phyloP scores from a whole-genome alignment of 2,329 filamentous ascomycete species.

The Tolypocladium sp. region DNA sequence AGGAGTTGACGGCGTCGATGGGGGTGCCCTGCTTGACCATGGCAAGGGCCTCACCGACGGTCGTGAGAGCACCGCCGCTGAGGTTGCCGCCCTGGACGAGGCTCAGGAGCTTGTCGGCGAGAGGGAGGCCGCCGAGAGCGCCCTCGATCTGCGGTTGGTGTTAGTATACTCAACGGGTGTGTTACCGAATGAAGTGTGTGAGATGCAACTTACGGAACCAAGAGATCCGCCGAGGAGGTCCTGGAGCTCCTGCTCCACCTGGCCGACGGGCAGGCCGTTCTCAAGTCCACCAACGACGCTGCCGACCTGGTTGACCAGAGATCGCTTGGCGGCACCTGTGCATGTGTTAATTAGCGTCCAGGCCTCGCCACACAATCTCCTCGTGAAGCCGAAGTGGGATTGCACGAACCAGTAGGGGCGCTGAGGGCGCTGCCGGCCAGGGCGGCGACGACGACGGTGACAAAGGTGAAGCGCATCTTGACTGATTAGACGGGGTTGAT shows the following conservation, averaged over 20 bases:
- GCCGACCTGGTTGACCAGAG: slow-evolving; percentile 8
- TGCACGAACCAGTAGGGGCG: slow-evolving; percentile 5
- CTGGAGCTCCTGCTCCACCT: slow-evolving; percentile 11
- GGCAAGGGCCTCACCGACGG: slow-evolving; percentile 13
- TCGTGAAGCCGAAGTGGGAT: background rate
- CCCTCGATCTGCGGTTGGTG: slow-evolving; percentile 6
- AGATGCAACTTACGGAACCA: background rate
- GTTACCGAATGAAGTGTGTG: background rate
- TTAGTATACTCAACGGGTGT: slow-evolving; percentile 1
- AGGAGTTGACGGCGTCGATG: slow-evolving; percentile 10
- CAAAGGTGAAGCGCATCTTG: slow-evolving; percentile 11
- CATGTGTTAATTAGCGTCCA: background rate
- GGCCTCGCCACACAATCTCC: background rate
- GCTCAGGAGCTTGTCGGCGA: slow-evolving; percentile 12
- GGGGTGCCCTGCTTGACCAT: slow-evolving; percentile 11
- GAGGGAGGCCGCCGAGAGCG: slow-evolving; percentile 8
- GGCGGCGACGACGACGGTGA: slow-evolving; percentile 5
- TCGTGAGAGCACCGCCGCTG: slow-evolving; percentile 6
- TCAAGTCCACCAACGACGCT: slow-evolving; percentile 6
- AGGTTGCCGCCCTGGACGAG: slow-evolving; percentile 7
- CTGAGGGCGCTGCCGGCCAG: slow-evolving; percentile 8
- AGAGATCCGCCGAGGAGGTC: slow-evolving; percentile 6
- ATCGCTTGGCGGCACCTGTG: background rate
- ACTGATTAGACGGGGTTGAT: background rate
- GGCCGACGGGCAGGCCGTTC: slow-evolving; percentile 5